Conservation (phyloP, 148 eudicot species). For the Rhododendron vialii region DNA sequence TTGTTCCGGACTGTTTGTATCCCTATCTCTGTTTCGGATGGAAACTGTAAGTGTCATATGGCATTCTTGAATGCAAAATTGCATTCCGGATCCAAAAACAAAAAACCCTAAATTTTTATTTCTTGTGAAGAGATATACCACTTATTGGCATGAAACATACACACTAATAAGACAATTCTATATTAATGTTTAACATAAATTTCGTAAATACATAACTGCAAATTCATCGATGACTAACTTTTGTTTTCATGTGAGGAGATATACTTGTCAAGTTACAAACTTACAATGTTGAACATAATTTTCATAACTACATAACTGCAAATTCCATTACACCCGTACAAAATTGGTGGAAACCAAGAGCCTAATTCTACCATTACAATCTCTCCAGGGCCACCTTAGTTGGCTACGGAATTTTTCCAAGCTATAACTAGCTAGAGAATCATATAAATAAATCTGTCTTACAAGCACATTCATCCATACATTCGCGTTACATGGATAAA, state of each 20-base stretch:
- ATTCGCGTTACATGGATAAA: not conserved
- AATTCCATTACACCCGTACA: not conserved
- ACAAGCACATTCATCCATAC: not conserved
- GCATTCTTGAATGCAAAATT: no score
- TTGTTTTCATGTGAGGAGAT: no score
- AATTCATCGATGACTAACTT: no score
- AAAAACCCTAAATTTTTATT: no score
- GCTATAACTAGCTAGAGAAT: not conserved
- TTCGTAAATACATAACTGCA: no score
- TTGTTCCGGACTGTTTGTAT: no score
- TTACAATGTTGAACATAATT: not conserved
- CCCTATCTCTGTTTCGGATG: no score
- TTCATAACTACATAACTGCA: not conserved
- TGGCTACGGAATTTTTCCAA: conserved; percentile 7
- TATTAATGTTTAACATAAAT: no score
- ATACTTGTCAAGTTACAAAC: no score
- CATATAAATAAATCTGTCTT: not conserved
- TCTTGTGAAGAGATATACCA: not conserved
- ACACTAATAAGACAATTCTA: not conserved
- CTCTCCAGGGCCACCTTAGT: conserved; percentile 8
- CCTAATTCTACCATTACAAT: not conserved
- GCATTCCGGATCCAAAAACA: no score
- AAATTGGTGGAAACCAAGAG: not conserved
- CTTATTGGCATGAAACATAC: not conserved
- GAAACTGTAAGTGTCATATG: no score